phyloP scores from a whole-genome alignment of 306 rosid genomes.

The Lathyrus aphaca region DNA sequence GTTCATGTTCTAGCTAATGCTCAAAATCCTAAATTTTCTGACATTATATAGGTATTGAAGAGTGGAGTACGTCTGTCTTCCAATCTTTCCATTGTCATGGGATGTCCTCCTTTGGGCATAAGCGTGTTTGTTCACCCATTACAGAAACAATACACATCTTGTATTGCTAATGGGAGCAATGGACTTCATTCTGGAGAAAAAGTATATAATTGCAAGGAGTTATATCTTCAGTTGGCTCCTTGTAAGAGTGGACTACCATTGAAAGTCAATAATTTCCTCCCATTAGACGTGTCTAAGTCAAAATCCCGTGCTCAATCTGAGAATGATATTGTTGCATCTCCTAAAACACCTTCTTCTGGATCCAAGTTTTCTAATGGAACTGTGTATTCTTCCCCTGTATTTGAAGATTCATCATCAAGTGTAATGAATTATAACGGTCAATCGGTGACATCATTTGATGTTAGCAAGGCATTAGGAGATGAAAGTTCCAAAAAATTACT shows the following conservation, averaged over 20 bases:
- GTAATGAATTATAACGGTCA: conserved; percentile 43
- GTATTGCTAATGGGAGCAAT: conserved; percentile 40
- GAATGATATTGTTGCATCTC: conserved; percentile 60
- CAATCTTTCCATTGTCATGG: conserved; percentile 70
- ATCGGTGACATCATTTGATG: conserved; percentile 48
- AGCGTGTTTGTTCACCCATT: conserved; percentile 55
- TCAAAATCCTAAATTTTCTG: conserved; percentile 7
- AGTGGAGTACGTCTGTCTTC: conserved; percentile 70
- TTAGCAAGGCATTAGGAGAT: conserved; percentile 59
- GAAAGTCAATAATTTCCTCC: conserved; percentile 37
- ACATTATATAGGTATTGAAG: conserved; percentile 60
- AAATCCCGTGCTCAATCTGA: conserved; percentile 43
- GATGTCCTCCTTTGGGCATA: conserved; percentile 65
- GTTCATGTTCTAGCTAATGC: neutral
- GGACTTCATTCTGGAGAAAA: conserved; percentile 39
- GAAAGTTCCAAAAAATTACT: conserved; percentile 58
- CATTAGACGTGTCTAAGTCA: conserved; percentile 39
- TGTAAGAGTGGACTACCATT: conserved; percentile 42
- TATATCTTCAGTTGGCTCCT: conserved; percentile 63
- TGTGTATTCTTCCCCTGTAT: conserved; percentile 51
- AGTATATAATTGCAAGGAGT: conserved; percentile 63
- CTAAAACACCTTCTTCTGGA: conserved; percentile 69
- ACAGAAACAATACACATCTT: conserved; percentile 44
- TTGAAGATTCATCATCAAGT: conserved; percentile 48
- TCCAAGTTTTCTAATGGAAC: conserved; percentile 46